phyloP scores from a whole-genome alignment of 1,284 basidiomycete species.

The Naganishia liquefaciens region DNA sequence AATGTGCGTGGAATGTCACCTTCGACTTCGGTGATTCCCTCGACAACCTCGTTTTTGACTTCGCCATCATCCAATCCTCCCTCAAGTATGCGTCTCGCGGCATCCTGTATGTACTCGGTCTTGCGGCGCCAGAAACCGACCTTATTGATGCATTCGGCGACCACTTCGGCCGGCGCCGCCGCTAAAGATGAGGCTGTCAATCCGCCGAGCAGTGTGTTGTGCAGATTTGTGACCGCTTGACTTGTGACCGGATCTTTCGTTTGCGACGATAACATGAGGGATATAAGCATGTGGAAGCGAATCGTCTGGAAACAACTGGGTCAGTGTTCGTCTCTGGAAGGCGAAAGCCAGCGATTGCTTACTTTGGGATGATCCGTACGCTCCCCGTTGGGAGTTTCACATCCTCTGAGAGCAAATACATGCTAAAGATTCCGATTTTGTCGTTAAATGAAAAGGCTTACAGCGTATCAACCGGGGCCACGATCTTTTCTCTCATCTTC shows the following conservation, averaged over 20 bases:
- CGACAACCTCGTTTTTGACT: conserved; percentile 57
- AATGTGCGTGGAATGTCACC: conserved; percentile 81
- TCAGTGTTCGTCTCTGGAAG: neutral
- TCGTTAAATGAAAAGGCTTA: conserved; percentile 64
- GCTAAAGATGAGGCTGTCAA: conserved; percentile 74
- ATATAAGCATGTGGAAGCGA: conserved; percentile 81
- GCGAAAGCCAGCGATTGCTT: conserved; percentile 33
- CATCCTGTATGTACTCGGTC: conserved; percentile 68
- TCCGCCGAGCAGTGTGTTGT: conserved; percentile 62
- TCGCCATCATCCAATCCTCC: conserved; percentile 35
- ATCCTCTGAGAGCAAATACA: conserved; percentile 25
- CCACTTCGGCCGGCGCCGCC: conserved; percentile 62
- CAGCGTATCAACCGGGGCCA: conserved; percentile 90
- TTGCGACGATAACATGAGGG: conserved; percentile 92
- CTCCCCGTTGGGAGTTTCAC: conserved; percentile 30
- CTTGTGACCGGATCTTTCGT: conserved; percentile 89
- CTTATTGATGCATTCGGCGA: conserved; percentile 77
- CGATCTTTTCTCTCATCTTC: conserved; percentile 69
- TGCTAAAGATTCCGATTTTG: neutral
- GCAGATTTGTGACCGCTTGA: conserved; percentile 75
- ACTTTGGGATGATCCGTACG: conserved; percentile 32
- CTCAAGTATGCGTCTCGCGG: conserved; percentile 67
- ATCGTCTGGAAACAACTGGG: conserved; percentile 60
- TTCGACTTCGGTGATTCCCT: conserved; percentile 49
- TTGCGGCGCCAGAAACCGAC: conserved; percentile 93